phyloP scores from a whole-genome alignment of 2,329 filamentous ascomycete species.

The Fonsecaea erecta region DNA sequence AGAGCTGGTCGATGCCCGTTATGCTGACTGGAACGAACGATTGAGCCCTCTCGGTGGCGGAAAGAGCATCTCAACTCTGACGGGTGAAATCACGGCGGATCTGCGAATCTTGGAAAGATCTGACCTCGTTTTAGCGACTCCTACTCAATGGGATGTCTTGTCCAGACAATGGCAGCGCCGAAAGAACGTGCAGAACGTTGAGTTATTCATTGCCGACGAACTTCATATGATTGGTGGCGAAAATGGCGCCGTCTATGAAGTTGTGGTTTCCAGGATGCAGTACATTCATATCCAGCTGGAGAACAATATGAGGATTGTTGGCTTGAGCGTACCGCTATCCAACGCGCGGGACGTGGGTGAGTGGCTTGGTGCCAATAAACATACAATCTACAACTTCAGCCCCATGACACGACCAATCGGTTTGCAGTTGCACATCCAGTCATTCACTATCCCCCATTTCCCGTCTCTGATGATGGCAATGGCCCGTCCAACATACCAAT shows the following conservation, averaged over 20 bases:
- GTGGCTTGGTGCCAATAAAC: slow-evolving; percentile 97
- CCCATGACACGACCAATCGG: slow-evolving; percentile 87
- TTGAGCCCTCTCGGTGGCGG: slow-evolving; percentile 74
- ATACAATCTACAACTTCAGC: slow-evolving; percentile 98
- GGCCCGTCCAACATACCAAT: slow-evolving; percentile 90
- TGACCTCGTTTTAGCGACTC: slow-evolving; percentile 90
- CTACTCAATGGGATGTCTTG: slow-evolving; percentile 91
- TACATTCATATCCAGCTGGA: slow-evolving; percentile 90
- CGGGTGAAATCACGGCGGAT: slow-evolving; percentile 88
- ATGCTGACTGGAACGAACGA: slow-evolving; percentile 83
- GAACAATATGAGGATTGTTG: slow-evolving; percentile 82
- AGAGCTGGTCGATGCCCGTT: slow-evolving; percentile 81
- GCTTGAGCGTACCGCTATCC: slow-evolving; percentile 86
- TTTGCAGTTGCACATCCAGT: slow-evolving; percentile 91
- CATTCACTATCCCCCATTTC: slow-evolving; percentile 94
- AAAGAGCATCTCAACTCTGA: slow-evolving; percentile 90
- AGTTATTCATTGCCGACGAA: slow-evolving; percentile 93
- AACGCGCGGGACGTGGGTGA: slow-evolving; percentile 94
- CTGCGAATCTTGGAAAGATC: slow-evolving; percentile 84
- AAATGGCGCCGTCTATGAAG: slow-evolving; percentile 89
- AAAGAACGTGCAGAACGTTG: slow-evolving; percentile 90
- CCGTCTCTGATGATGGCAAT: slow-evolving; percentile 98
- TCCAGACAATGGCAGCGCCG: slow-evolving; percentile 95
- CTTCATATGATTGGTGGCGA: slow-evolving; percentile 89
- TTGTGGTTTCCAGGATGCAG: slow-evolving; percentile 96